phyloP scores from a whole-genome alignment of 176 grass and related monocot species.

The Aegilops tauschii region DNA sequence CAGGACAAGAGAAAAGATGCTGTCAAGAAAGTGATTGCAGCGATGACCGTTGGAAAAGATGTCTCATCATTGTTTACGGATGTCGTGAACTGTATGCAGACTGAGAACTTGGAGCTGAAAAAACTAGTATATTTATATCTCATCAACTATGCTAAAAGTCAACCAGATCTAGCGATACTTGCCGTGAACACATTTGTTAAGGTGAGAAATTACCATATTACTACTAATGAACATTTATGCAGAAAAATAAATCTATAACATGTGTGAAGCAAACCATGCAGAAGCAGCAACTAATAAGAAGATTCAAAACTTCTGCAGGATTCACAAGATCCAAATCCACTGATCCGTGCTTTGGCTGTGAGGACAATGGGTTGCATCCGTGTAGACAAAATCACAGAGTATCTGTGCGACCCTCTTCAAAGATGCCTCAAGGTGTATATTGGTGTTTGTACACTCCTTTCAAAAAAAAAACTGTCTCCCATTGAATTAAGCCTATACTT shows the following conservation, averaged over 20 bases:
- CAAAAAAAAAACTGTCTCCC: not conserved
- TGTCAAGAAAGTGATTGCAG: conserved; percentile 98
- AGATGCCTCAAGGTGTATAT: conserved; percentile 92
- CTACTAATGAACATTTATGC: conserved; percentile 3
- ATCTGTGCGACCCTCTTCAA: conserved; percentile 97
- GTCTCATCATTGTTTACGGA: conserved; percentile 97
- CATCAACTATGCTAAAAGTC: conserved; percentile 99
- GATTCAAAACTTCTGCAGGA: conserved; percentile 55
- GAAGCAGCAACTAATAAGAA: not conserved
- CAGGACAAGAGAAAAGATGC: conserved; percentile 99
- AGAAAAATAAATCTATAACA: not conserved
- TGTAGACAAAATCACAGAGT: conserved; percentile 99
- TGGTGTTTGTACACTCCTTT: conserved; percentile 12
- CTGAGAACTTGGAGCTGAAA: conserved; percentile 95
- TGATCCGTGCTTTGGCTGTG: conserved; percentile 98
- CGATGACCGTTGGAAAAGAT: conserved; percentile 99
- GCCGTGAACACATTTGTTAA: conserved; percentile 99
- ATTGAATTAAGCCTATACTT: conserved; percentile 13
- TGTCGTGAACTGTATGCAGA: conserved; percentile 99
- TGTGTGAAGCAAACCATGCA: not conserved
- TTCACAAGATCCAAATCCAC: conserved; percentile 97
- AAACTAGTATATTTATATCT: conserved; percentile 99
- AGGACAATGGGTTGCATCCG: conserved; percentile 99
- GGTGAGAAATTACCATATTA: conserved; percentile 46
- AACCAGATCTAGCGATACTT: conserved; percentile 98